Evolutionary conservation across 306 rosid species (phyloP), one percentile per base, ranked within the genome.

Genomic region (Glycyrrhiza uralensis): DNA sequence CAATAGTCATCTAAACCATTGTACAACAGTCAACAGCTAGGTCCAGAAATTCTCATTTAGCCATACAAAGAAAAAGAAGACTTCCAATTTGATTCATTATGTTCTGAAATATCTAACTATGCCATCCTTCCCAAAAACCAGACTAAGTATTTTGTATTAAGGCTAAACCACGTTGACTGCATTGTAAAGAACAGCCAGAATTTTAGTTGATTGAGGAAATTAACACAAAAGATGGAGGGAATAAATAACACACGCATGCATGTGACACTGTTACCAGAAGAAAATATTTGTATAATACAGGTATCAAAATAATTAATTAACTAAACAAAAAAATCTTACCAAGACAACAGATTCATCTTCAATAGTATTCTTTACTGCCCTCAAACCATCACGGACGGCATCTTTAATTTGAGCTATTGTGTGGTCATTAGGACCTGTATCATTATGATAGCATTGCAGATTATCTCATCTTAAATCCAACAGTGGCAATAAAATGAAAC

Each of bases 401-500:
- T 94, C 99, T 85, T 94, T 94, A 78, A 94, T 94, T 80, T 94
- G 99, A 29, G 99, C 97, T 61, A 94, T 94, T 3, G 97, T 94
- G 76, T 94, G 99, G 81, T 94, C 97, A 75, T 94, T 94, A 35
- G 99, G 99, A 76, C 99, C 99, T 94, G 87, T 76, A 73, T 56
- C 63, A 83, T 49, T 13, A 78, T 10, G 51, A 74, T 13, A 67
- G 17, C 52, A 76, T 58, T 14, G 33, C 81, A 52, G 44, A 82
- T 72, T 30, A 71, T 36, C 66, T 42, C 51, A 59, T 50, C 36
- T 41, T 17, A 47, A 74, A 71, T 55, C 38, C 60, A 55, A 20
- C 55, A 38, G 58, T 30, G 66, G 36, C 26, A 66, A 78, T 19
- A 61, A 61, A 54, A 49, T 7, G 33, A 24, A 5, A 51, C 6